A percentile compares a stretch with the other conserved stretches of the same genome.
Conservation (phyloP, 495 filamentous ascomycete genomes). For the Lasiosphaeria miniovina region DNA sequence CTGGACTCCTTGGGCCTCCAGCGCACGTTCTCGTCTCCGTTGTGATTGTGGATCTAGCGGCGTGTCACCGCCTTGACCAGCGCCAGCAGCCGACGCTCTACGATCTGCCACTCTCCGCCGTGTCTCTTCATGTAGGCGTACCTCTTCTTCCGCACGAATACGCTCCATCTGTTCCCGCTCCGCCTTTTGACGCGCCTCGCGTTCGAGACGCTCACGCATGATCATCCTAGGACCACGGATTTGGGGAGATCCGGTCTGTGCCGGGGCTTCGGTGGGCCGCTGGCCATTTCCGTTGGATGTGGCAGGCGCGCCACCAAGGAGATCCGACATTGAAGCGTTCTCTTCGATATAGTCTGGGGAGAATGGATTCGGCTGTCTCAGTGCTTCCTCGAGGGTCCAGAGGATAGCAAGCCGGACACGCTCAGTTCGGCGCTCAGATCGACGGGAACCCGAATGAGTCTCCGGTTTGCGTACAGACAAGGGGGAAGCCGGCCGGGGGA, state of each 20-base stretch:
- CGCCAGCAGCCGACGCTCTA: slow-evolving; percentile 58
- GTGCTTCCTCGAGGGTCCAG: slow-evolving; percentile 85
- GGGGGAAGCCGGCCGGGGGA: slow-evolving; percentile 20
- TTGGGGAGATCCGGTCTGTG: slow-evolving; percentile 47
- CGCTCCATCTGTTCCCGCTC: slow-evolving; percentile 54
- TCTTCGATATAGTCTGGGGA: slow-evolving; percentile 82
- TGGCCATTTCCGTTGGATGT: slow-evolving; percentile 48
- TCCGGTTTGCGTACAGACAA: slow-evolving; percentile 27
- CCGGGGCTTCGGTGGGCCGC: slow-evolving; percentile 41
- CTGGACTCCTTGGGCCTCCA: slow-evolving; percentile 21
- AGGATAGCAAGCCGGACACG: slow-evolving; percentile 67
- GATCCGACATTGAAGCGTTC: slow-evolving; percentile 91
- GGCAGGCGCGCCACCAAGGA: slow-evolving; percentile 56
- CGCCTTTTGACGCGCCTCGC: slow-evolving; percentile 64
- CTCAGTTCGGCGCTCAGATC: slow-evolving; percentile 41
- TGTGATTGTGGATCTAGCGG: slow-evolving; percentile 40
- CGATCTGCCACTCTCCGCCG: slow-evolving; percentile 46
- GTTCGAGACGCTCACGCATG: slow-evolving; percentile 63
- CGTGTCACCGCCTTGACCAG: slow-evolving; percentile 40
- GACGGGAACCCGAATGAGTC: slow-evolving; percentile 21
- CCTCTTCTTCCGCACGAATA: slow-evolving; percentile 53
- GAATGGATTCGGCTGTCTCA: slow-evolving; percentile 79
- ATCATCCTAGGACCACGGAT: slow-evolving; percentile 66
- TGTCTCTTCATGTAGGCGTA: slow-evolving; percentile 51
- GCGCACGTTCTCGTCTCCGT: slow-evolving; percentile 36